Base-by-base conservation (phyloP, 2,329 filamentous ascomycete genomes). In the Scedosporium minutisporum region DNA sequence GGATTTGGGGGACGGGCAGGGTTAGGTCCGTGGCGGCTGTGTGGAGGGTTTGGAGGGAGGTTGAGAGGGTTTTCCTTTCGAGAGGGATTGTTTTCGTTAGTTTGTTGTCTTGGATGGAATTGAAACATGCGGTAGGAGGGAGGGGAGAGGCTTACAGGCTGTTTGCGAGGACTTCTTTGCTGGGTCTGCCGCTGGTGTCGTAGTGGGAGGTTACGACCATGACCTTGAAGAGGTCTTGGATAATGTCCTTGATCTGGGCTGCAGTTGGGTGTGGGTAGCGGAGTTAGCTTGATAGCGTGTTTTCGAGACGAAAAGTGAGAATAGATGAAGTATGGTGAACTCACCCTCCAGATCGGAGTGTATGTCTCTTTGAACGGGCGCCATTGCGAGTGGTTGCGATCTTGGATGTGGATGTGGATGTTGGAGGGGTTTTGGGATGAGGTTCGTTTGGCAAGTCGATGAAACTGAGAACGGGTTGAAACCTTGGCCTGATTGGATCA, bases 161-260 rank as follows among this genome's bases (percentile, higher is more conserved):
- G 65, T 74, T 73, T 51, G 80, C 76, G 46, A 88, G 78, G 33
- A 86, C 82, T 44, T 87, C 82, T 66, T 77, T 78, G 46, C 80
- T 81, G 12, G 83, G 76, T 1, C 78, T 76, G 64, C 74, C 74
- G 64, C 78, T 75, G 48, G 76, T 74, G 75, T 87, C 84, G 76
- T 87, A 88, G 64, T 81, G 80, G 38, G 82, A 79, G 29, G 83
- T 78, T 69, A 87, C 84, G 57, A 88, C 82, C 78, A 86, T 83
- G 64, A 87, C 73, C 67, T 85, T 79, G 77, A 84, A 87, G 48
- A 87, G 79, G 67, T 85, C 82, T 69, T 87, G 83, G 71, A 87
- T 84, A 65, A 85, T 78, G 68, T 84, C 79, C 69, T 86, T 84
- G 73, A 86, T 76, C 73, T 83, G 78, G 67, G 80, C 84, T 86